Evolutionary conservation across 73 alveolate genomes (phyloP), one percentile per base, ranked within the genome.

Genomic region (Loxodes magnus): DNA sequence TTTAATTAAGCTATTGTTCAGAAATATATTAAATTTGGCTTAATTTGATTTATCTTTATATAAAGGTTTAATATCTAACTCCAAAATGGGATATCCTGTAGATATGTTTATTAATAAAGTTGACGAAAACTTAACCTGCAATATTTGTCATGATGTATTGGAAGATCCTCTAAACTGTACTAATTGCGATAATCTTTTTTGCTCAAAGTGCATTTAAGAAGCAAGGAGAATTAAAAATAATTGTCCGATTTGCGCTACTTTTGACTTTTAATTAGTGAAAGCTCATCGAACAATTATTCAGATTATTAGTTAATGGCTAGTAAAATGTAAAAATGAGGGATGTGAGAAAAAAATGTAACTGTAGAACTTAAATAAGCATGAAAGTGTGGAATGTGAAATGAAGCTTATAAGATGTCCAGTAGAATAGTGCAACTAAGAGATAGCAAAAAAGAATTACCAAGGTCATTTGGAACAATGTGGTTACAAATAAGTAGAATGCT

Each of bases 81-180:
- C n/a, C n/a, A n/a, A n/a, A n/a, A 57, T 57, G 63, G 69, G 52
- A 19, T 49, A 15, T 9, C 43, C n/a, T 4, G 17, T 7, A 7
- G 41, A 42, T 14, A 43, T 42, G 19, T 43, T 50, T 51, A n/a
- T 15, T 38, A 21, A 37, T 35, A 14, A 57, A 1, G 14, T 57
- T 4, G 44, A 43, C 21, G 21, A 4, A 26, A 30, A 38, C 17
- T 43, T 4, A 49, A 10, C 26, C 22, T 46, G 59, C 59, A 10
- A 16, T n/a, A 46, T 46, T 10, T 46, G 59, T 41, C 28, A 9
- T 25, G 59, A 46, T 7, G 59, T 46, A n/a, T 41, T 46, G n/a
- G 34, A 46, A 46, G 59, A 46, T 24, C 59, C 59, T 10, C 7
- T 21, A 2, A 41, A 46, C 14, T 46, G 59, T 19, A n/a, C 50